Evolutionary conservation across 148 eudicot species (phyloP).

Genomic region (Dysphania ambrosioides): DNA sequence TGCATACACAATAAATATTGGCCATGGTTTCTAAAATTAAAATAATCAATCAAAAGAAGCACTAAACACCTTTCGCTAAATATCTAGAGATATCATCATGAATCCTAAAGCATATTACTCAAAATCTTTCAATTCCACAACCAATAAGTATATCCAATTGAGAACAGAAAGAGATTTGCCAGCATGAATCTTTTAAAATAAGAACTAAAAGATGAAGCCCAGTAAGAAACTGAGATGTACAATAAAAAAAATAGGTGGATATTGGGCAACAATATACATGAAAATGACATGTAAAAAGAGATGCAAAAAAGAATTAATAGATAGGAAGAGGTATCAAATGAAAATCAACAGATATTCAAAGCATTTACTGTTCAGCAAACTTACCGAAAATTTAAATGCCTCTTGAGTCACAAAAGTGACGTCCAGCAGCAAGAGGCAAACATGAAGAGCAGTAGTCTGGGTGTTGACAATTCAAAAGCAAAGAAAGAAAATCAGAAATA

Average conservation of each 20-base stretch:
- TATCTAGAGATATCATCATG: slow-evolving; percentile 2
- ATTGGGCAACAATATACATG: background rate
- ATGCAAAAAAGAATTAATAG: background rate
- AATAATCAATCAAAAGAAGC: background rate
- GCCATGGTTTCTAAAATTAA: background rate
- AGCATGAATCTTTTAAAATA: too few species aligned
- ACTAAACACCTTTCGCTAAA: background rate
- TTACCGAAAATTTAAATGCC: slow-evolving; percentile 69
- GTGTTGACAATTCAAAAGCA: slow-evolving; percentile 7
- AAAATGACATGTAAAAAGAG: background rate
- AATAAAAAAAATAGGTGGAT: background rate
- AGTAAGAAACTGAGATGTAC: background rate
- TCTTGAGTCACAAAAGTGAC: slow-evolving; percentile 62
- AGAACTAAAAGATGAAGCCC: too few species aligned
- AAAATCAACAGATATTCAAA: background rate
- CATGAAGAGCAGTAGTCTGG: slow-evolving; percentile 76
- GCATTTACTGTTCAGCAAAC: slow-evolving; percentile 24
- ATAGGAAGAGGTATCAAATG: background rate
- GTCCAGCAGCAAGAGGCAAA: slow-evolving; percentile 84
- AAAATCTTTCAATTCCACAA: slow-evolving; percentile 2
- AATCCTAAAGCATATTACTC: background rate
- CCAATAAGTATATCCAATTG: background rate
- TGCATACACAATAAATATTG: background rate
- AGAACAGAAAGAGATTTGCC: background rate
- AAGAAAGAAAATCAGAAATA: slow-evolving; percentile 12